Conservation (phyloP, 768 basidiomycete species). For the Suillus discolor region DNA sequence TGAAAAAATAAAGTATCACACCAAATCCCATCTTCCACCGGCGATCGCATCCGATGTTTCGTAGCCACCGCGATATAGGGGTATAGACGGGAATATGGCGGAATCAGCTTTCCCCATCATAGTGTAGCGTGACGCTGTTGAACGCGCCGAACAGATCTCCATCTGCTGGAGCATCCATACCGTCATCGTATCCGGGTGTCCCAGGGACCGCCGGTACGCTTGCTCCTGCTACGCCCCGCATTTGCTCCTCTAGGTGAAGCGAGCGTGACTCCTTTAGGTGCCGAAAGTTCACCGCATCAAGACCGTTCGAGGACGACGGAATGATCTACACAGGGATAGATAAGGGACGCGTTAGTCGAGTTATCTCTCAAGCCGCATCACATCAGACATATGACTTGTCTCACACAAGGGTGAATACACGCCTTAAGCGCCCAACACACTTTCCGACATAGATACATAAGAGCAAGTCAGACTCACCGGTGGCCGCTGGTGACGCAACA, state of each 20-base stretch:
- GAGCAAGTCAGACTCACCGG: constrained; percentile 61
- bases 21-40: background rate
- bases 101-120: constrained; percentile 65
- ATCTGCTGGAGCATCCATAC: constrained; percentile 45
- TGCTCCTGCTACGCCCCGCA: constrained; percentile 39
- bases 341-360: constrained; percentile 27
- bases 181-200: constrained; percentile 46
- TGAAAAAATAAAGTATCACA: constrained; percentile 5
- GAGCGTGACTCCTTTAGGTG: constrained; percentile 88
- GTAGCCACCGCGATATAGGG: background rate
- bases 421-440: constrained; percentile 6
- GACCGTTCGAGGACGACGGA: constrained; percentile 70
- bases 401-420: constrained; percentile 6
- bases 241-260: constrained; percentile 81
- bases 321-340: constrained; percentile 62
- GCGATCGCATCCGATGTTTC: background rate
- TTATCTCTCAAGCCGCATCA: constrained; percentile 4
- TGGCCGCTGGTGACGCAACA: constrained; percentile 88
- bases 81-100: background rate
- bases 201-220: constrained; percentile 30
- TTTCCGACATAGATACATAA: background rate
- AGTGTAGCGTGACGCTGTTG: constrained; percentile 85
- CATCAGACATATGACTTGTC: constrained; percentile 18
- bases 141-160: constrained; percentile 85
- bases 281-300: constrained; percentile 89